Percentiles rank a stretch among this genome's conserved stretches.
Conservation (phyloP, 1,284 basidiomycete species). For the Salmacisia buchloeana region DNA sequence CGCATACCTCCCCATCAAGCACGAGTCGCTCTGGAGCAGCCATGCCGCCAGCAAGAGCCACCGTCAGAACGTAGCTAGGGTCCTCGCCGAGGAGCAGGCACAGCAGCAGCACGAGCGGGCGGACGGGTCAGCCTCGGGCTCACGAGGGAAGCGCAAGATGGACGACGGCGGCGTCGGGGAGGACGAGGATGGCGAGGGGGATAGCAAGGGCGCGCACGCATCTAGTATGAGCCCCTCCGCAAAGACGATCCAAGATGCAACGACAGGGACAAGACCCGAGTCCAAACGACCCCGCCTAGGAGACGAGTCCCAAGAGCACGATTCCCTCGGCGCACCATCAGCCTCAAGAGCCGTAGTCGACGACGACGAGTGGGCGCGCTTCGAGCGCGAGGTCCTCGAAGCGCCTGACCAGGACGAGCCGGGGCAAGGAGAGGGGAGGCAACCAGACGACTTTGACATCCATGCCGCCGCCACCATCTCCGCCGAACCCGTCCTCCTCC, state of each 20-base stretch:
- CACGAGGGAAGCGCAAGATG: slow-evolving; percentile 26
- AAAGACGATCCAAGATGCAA: too few species aligned
- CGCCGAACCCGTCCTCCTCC: slow-evolving; percentile 26
- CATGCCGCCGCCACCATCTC: slow-evolving; percentile 27
- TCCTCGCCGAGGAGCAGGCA: slow-evolving; percentile 16
- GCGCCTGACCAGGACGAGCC: not conserved
- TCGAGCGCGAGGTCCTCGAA: slow-evolving; percentile 22
- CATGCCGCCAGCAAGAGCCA: slow-evolving; percentile 34
- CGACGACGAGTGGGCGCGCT: slow-evolving; percentile 36
- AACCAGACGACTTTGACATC: not conserved
- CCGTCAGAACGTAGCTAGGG: slow-evolving; percentile 17
- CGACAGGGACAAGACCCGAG: too few species aligned
- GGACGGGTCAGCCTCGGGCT: slow-evolving; percentile 15
- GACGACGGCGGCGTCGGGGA: slow-evolving; percentile 8
- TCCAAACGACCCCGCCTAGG: slow-evolving; percentile 5
- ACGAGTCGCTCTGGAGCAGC: slow-evolving; percentile 33
- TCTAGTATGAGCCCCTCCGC: too few species aligned
- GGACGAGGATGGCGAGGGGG: not conserved
- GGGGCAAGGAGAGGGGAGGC: not conserved
- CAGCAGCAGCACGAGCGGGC: not conserved
- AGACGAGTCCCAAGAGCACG: slow-evolving; percentile 14
- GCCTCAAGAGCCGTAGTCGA: not conserved
- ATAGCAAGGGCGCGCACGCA: too few species aligned
- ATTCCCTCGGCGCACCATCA: not conserved
- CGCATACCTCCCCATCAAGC: slow-evolving; percentile 31